Evolutionary conservation across 495 filamentous ascomycete species (phyloP).

Genomic region (Aspergillus sclerotioniger): DNA sequence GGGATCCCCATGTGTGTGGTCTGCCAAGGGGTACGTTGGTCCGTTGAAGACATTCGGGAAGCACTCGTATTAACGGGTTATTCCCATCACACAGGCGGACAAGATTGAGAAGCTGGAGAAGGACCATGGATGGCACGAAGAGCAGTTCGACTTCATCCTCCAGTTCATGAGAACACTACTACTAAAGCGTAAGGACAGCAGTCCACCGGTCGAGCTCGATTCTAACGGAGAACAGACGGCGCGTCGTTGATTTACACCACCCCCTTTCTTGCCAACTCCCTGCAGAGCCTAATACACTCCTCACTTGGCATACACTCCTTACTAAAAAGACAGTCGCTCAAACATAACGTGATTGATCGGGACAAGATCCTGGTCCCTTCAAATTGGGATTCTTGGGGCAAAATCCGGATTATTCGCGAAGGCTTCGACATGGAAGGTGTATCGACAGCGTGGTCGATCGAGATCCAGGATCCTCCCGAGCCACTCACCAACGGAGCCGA

Average conservation of each 20-base stretch:
- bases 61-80: slow-evolving; percentile 20
- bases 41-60: neutral
- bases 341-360: slow-evolving; percentile 93
- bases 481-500: slow-evolving; percentile 26
- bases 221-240: slow-evolving; percentile 61
- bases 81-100: slow-evolving; percentile 62
- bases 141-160: slow-evolving; percentile 87
- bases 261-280: slow-evolving; percentile 70
- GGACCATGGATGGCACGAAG: slow-evolving; percentile 87
- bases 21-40: slow-evolving; percentile 75
- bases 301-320: slow-evolving; percentile 88
- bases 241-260: slow-evolving; percentile 89
- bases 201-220: neutral
- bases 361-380: slow-evolving; percentile 92
- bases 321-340: slow-evolving; percentile 75
- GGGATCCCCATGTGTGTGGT: slow-evolving; percentile 89
- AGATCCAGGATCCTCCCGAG: slow-evolving; percentile 61
- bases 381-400: slow-evolving; percentile 99
- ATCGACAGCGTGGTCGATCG: slow-evolving; percentile 78
- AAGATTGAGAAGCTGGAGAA: slow-evolving; percentile 85
- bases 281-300: slow-evolving; percentile 82
- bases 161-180: slow-evolving; percentile 86
- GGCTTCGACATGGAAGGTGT: slow-evolving; percentile 89
- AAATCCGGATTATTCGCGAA: slow-evolving; percentile 91
- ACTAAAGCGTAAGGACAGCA: slow-evolving; percentile 65